These are phyloP conservation scores for Erigeron canadensis DNA, from an alignment of 129 eudicot genomes.

Conservation along the genomic window DNA sequence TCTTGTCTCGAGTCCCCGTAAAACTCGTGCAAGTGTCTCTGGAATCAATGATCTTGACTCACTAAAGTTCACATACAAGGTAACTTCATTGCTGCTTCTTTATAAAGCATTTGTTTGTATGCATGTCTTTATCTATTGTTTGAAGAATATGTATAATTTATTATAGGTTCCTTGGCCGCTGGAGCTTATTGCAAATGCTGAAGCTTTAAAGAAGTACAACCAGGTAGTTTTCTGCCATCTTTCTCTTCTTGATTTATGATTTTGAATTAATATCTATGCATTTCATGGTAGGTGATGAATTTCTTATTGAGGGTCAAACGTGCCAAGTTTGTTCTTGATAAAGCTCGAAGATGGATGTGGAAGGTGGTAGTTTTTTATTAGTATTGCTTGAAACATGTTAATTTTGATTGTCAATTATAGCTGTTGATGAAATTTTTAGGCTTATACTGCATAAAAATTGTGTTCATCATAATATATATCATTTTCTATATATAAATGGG, in stretches of 20 bases:
- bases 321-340: conserved; percentile 94
- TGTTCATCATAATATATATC: no score
- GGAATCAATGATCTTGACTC: conserved; percentile 81
- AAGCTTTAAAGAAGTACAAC: conserved; percentile 88
- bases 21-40: conserved; percentile 46
- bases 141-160: conserved; percentile 17
- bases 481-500: no score
- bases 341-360: conserved; percentile 98
- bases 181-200: conserved; percentile 86
- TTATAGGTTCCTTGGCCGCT: conserved; percentile 93
- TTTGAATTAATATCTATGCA: conserved; percentile 11
- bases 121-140: conserved; percentile 1
- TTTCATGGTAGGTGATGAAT: conserved; percentile 73
- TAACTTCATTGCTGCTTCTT: conserved; percentile 19
- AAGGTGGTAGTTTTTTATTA: conserved; percentile 55
- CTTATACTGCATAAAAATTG: no score
- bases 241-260: conserved; percentile 15
- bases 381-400: not conserved
- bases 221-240: conserved; percentile 51
- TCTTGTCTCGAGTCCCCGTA: conserved; percentile 66
- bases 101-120: conserved; percentile 9
- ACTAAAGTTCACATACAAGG: conserved; percentile 90
- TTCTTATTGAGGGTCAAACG: conserved; percentile 91
- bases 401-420: no score
- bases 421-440: no score